These are phyloP conservation scores for Calycina marina DNA, from an alignment of 2,329 filamentous ascomycete species.

Conservation along the genomic window DNA sequence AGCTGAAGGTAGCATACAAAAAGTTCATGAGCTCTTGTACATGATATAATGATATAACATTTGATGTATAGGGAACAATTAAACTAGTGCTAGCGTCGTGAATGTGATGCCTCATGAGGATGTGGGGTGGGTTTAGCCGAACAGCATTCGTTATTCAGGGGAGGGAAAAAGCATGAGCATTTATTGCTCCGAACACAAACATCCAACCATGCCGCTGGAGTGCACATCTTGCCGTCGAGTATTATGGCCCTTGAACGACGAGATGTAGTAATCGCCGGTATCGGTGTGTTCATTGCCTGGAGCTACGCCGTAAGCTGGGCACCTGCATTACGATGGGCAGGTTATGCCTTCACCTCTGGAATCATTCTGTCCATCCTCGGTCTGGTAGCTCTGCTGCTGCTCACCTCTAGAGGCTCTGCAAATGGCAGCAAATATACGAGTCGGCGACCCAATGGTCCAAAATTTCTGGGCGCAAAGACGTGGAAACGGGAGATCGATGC, in stretches of 20 bases:
- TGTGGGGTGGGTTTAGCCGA: no score
- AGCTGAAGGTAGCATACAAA: no score
- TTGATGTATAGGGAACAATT: no score
- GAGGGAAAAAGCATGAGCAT: no score
- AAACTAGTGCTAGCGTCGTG: no score
- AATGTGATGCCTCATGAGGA: no score
- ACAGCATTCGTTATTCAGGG: no score
- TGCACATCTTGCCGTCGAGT: constrained; percentile 16
- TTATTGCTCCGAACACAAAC: constrained; percentile 6
- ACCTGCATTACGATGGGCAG: constrained; percentile 68
- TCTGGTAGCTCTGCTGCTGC: constrained; percentile 42
- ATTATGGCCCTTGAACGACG: constrained; percentile 58
- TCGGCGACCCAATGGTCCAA: constrained; percentile 30
- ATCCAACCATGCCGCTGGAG: constrained; percentile 19
- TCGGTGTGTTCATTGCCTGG: constrained; percentile 73
- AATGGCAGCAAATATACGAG: constrained; percentile 27
- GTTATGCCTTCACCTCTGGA: constrained; percentile 70
- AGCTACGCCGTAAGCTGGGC: constrained; percentile 72
- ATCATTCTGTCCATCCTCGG: constrained; percentile 37
- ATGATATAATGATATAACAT: no score
- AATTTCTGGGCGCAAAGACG: constrained; percentile 44
- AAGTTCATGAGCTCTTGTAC: no score
- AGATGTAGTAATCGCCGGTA: constrained; percentile 53
- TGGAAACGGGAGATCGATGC: constrained; percentile 61
- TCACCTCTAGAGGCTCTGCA: constrained; percentile 40